A percentile compares a stretch with the other conserved stretches of the same genome.
Conservation (phyloP, 768 basidiomycete genomes). For the Phylloporus arenicola region DNA sequence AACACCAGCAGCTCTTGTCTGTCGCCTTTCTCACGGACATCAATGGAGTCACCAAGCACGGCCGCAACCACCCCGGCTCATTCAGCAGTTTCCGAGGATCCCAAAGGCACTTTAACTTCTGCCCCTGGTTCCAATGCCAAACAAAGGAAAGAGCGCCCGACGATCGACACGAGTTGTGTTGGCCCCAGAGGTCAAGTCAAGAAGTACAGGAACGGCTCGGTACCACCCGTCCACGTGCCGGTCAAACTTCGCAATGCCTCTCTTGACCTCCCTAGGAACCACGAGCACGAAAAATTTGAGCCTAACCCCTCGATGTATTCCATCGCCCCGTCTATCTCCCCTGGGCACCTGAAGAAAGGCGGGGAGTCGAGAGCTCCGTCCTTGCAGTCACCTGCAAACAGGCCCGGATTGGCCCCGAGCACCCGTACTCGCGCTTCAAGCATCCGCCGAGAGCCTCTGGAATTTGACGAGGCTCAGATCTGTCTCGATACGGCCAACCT, state of each 20-base stretch:
- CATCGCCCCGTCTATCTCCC: conserved; percentile 26
- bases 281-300: conserved; percentile 23
- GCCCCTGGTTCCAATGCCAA: conserved; percentile 14
- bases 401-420: conserved; percentile 20
- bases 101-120: conserved; percentile 9
- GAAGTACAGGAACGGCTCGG: conserved; percentile 29
- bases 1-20: conserved; percentile 21
- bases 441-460: conserved; percentile 26
- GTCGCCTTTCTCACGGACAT: conserved; percentile 28
- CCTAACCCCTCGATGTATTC: conserved; percentile 28
- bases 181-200: conserved; percentile 28
- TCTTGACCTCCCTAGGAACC: conserved; percentile 25
- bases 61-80: conserved; percentile 24
- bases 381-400: conserved; percentile 23
- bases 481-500: conserved; percentile 29
- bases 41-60: conserved; percentile 24
- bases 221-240: conserved; percentile 28
- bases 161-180: conserved; percentile 30
- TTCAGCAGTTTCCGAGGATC: conserved; percentile 18
- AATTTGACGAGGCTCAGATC: conserved; percentile 28
- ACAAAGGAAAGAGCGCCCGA: conserved; percentile 28
- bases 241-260: conserved; percentile 27
- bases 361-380: conserved; percentile 20
- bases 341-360: conserved; percentile 18
- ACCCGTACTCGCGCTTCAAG: conserved; percentile 21